Evolutionary conservation across 768 basidiomycete genomes (phyloP).

Genomic region (Lactarius tabidus): DNA sequence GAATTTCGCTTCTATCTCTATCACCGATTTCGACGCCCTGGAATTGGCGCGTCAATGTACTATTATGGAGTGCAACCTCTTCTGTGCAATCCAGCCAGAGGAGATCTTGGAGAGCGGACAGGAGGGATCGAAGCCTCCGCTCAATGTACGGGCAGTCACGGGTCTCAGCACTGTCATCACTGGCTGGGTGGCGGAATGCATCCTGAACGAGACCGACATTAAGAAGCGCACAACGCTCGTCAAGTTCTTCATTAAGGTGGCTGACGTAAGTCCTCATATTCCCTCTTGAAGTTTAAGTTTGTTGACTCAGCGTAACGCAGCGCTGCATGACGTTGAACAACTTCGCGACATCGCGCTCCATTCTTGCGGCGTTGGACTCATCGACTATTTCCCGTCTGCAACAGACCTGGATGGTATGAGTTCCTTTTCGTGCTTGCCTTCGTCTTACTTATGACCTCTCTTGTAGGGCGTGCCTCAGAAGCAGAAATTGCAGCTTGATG

Average conservation of each 20-base stretch:
- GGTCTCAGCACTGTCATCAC: constrained; percentile 90
- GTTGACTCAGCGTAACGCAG: constrained; percentile 40
- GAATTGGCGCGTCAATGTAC: constrained; percentile 94
- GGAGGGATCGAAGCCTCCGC: constrained; percentile 56
- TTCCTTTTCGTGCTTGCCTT: not conserved
- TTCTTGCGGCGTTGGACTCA: constrained; percentile 92
- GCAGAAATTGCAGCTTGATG: constrained; percentile 73
- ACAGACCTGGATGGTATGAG: constrained; percentile 88
- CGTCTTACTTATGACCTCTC: constrained; percentile 8
- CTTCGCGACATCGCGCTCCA: constrained; percentile 88
- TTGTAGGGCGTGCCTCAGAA: constrained; percentile 78
- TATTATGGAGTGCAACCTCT: constrained; percentile 86
- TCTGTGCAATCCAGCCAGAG: constrained; percentile 80
- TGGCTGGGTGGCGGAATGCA: constrained; percentile 94
- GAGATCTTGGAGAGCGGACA: constrained; percentile 85
- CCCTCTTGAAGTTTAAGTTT: not conserved
- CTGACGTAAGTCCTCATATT: constrained; percentile 58
- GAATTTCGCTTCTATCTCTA: constrained; percentile 54
- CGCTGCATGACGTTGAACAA: constrained; percentile 81
- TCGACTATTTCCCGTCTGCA: constrained; percentile 89
- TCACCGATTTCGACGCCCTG: constrained; percentile 90
- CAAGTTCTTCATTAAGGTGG: constrained; percentile 92
- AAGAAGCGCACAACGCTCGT: constrained; percentile 75
- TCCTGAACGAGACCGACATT: constrained; percentile 83
- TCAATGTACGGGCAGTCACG: constrained; percentile 79